These are phyloP conservation scores for Pythium sukuiense DNA, from an alignment of 352 stramenopile species.

Conservation along the genomic window DNA sequence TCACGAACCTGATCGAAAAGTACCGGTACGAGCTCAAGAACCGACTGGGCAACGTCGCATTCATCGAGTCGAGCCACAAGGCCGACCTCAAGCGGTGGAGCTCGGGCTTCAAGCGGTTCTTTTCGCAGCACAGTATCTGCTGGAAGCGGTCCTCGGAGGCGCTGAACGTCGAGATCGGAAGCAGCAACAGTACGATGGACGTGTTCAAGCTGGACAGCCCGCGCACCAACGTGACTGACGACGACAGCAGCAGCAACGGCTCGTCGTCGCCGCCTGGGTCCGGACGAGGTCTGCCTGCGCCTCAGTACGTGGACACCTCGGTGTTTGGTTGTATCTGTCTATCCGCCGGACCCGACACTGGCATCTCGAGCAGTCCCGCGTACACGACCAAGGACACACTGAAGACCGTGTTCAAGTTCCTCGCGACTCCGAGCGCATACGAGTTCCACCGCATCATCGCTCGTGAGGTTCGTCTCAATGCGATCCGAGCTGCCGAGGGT, in stretches of 20 bases:
- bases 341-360: conserved; percentile 65
- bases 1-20: conserved; percentile 82
- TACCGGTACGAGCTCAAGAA: conserved; percentile 78
- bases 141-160: conserved; percentile 71
- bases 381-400: conserved; percentile 72
- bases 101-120: conserved; percentile 73
- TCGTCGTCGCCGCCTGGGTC: conserved; percentile 25
- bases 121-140: conserved; percentile 78
- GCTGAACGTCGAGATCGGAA: conserved; percentile 48
- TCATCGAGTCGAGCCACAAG: conserved; percentile 87
- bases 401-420: conserved; percentile 83
- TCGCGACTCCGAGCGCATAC: conserved; percentile 71
- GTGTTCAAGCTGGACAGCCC: conserved; percentile 7
- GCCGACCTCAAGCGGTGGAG: conserved; percentile 70
- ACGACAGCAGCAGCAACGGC: conserved; percentile 13
- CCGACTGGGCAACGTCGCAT: conserved; percentile 81
- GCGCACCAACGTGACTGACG: conserved; percentile 5
- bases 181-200: conserved; percentile 17
- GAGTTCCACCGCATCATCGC: conserved; percentile 68
- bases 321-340: conserved; percentile 76
- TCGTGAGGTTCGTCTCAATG: conserved; percentile 51
- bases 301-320: conserved; percentile 23
- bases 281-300: conserved; percentile 9
- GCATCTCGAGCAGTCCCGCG: conserved; percentile 51
- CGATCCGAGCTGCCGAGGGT: conserved; percentile 31